Conservation (phyloP, 2,329 filamentous ascomycete genomes). For the Hortaea sp. region DNA sequence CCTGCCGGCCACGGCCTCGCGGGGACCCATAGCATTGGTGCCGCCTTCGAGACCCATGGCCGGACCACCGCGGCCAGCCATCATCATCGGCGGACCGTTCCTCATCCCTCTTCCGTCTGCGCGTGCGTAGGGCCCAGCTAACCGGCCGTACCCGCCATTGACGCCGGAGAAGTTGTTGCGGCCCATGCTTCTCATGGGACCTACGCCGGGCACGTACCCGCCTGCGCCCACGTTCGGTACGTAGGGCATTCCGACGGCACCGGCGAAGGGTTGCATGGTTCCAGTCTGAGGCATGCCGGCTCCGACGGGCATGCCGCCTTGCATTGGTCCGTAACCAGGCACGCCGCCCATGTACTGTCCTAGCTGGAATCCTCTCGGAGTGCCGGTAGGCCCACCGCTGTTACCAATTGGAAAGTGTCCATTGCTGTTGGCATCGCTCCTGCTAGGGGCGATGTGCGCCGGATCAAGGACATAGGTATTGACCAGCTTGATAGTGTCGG, state of each 20-base stretch:
- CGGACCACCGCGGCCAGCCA: constrained; percentile 3
- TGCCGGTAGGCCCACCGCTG: constrained; percentile 58
- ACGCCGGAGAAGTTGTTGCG: constrained; percentile 1
- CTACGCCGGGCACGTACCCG: constrained; percentile 23
- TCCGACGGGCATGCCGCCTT: constrained; percentile 23
- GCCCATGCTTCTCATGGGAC: constrained; percentile 28
- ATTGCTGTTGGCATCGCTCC: constrained; percentile 89
- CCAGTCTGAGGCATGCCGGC: constrained; percentile 3
- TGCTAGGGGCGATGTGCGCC: constrained; percentile 83
- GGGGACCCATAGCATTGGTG: constrained; percentile 64
- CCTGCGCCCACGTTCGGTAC: neutral
- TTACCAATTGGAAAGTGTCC: constrained; percentile 83
- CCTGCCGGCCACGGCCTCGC: constrained; percentile 83
- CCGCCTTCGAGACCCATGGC: constrained; percentile 46
- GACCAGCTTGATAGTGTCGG: constrained; percentile 79
- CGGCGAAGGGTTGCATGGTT: neutral
- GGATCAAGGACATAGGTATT: constrained; percentile 93
- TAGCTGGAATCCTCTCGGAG: constrained; percentile 84
- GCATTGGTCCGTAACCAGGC: constrained; percentile 8
- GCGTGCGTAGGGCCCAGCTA: constrained; percentile 25
- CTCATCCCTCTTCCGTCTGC: constrained; percentile 15
- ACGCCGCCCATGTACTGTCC: constrained; percentile 30
- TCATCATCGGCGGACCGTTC: neutral
- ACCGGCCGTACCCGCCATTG: constrained; percentile 7
- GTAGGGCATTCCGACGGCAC: neutral